These are phyloP conservation scores for Eucalyptus curtisii DNA, from an alignment of 345 rosid species.

Conservation along the genomic window DNA sequence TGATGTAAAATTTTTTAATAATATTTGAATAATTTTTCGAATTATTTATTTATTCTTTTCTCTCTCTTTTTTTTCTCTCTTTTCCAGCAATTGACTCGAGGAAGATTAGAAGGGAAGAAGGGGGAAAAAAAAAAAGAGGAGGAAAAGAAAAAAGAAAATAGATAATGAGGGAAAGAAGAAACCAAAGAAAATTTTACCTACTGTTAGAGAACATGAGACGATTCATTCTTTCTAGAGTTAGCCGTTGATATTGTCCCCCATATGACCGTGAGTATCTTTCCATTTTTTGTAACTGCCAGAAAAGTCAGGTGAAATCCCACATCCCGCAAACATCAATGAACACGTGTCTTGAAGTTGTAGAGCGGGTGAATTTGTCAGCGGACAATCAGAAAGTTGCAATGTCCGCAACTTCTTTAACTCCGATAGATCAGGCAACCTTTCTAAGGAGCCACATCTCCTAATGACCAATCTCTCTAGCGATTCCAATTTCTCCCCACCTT, in stretches of 20 bases:
- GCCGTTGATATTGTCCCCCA: not conserved
- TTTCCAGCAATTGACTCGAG: rapidly evolving
- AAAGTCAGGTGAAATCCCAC: not conserved
- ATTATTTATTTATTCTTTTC: too few relatives aligned
- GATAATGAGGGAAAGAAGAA: not conserved
- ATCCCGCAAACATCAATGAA: too few relatives aligned
- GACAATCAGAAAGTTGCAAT: not conserved
- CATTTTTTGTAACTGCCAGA: not conserved
- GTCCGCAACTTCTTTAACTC: not conserved
- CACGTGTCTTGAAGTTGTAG: not conserved
- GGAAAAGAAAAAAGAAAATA: too few relatives aligned
- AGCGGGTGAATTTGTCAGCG: not conserved
- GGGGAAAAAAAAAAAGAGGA: rapidly evolving
- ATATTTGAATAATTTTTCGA: too few relatives aligned
- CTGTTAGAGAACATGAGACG: not conserved
- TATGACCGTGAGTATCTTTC: rapidly evolving
- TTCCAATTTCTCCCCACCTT: not conserved
- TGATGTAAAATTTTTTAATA: too few relatives aligned
- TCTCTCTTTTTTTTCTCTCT: too few relatives aligned
- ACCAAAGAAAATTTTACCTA: not conserved
- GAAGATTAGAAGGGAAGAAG: too few relatives aligned
- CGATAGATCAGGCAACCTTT: not conserved
- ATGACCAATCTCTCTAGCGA: not conserved
- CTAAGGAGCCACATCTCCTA: not conserved
- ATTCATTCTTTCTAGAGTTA: not conserved